Percentiles rank a stretch among this genome's conserved stretches.
Conservation (phyloP, 345 rosid species). For the Syzygium grande region DNA sequence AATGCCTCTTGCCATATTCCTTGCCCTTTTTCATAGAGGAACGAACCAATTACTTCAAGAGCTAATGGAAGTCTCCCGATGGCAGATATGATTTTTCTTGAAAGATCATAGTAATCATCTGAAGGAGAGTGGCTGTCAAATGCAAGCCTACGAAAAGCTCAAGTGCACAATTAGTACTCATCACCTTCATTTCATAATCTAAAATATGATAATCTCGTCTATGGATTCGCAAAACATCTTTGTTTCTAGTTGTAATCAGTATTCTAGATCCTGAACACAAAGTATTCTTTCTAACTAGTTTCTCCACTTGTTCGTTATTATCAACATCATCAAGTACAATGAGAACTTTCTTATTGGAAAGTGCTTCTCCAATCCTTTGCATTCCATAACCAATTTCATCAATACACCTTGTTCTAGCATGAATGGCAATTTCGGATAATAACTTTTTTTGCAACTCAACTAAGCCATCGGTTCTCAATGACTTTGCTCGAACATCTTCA, state of each 20-base stretch:
- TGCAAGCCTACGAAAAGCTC: not conserved
- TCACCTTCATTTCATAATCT: not conserved
- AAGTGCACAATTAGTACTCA: not conserved
- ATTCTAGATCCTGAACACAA: not conserved
- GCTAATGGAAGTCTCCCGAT: not conserved
- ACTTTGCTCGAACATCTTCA: not conserved
- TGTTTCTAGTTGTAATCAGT: not conserved
- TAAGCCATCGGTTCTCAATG: not conserved
- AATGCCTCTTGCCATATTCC: not conserved
- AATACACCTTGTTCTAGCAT: fast-evolving
- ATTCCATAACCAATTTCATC: not conserved
- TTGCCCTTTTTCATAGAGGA: not conserved
- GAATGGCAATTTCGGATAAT: fast-evolving
- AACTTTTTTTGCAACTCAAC: not conserved
- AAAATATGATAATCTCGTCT: fast-evolving
- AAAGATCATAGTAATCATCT: not conserved
- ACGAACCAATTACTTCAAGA: not conserved
- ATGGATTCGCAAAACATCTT: not conserved
- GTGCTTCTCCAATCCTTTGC: not conserved
- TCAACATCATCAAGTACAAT: not conserved
- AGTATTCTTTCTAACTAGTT: not conserved
- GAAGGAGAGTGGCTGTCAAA: not conserved
- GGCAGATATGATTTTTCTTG: fast-evolving
- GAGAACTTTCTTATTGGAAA: not conserved
- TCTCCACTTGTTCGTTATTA: not conserved